Conservation (phyloP, 83 land plant species). For the Larix sibirica region DNA sequence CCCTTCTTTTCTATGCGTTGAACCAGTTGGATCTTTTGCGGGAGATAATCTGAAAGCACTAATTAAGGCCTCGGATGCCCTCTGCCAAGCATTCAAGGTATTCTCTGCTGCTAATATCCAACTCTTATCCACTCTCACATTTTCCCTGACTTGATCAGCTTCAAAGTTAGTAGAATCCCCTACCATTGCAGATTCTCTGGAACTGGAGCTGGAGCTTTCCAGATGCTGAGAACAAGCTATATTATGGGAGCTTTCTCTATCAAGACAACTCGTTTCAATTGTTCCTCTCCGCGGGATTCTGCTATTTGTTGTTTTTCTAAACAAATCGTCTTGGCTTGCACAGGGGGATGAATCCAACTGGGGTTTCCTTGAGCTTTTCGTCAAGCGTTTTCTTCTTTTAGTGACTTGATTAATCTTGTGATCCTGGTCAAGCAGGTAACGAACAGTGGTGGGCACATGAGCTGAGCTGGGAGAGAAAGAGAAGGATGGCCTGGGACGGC, state of each 20-base stretch:
- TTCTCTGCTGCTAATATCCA: background rate
- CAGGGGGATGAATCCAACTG: background rate
- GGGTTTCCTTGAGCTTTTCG: background rate
- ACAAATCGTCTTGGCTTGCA: too few relatives aligned
- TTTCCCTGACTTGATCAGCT: too few relatives aligned
- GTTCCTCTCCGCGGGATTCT: too few relatives aligned
- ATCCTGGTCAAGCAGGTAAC: slow-evolving; percentile 6
- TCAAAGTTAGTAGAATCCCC: too few relatives aligned
- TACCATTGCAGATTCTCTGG: background rate
- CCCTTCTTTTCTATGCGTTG: background rate
- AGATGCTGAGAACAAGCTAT: too few relatives aligned
- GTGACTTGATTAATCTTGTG: background rate
- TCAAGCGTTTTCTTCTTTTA: background rate
- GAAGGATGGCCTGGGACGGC: background rate
- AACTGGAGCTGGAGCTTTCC: too few relatives aligned
- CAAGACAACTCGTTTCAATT: too few relatives aligned
- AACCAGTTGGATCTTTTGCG: background rate
- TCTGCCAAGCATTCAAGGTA: background rate
- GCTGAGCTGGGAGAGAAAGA: too few relatives aligned
- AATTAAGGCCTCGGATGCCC: background rate
- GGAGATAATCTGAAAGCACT: background rate
- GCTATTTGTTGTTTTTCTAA: too few relatives aligned
- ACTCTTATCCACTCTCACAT: too few relatives aligned
- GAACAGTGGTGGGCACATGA: background rate
- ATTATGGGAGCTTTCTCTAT: too few relatives aligned